Conservation (phyloP, 306 rosid species). For the Begonia loranthoides region DNA sequence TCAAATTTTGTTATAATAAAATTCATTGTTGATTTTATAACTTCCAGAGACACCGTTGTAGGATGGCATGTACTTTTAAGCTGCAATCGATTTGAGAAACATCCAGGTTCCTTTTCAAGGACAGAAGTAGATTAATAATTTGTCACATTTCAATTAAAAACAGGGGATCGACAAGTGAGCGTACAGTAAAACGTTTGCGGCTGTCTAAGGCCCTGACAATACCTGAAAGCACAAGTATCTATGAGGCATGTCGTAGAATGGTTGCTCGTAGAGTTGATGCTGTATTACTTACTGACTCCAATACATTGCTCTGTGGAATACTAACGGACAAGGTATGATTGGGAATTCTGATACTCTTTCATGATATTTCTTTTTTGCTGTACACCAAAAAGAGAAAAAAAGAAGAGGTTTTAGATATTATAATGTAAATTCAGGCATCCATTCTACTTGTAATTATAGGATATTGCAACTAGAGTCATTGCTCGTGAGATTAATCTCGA, state of each 20-base stretch:
- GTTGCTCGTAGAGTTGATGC: conserved; percentile 90
- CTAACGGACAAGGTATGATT: conserved; percentile 83
- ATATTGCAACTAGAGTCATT: conserved; percentile 75
- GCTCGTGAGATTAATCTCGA: conserved; percentile 60
- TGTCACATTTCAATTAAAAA: conserved; percentile 16
- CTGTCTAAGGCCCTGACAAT: conserved; percentile 85
- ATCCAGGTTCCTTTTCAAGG: too few relatives aligned
- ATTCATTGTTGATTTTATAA: not conserved
- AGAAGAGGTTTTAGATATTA: not conserved
- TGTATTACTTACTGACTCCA: conserved; percentile 73
- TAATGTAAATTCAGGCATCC: not conserved
- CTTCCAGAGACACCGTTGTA: not conserved
- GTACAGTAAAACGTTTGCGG: conserved; percentile 74
- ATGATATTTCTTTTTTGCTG: too few relatives aligned
- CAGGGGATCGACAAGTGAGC: conserved; percentile 68
- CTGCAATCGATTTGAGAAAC: not conserved
- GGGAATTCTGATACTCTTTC: not conserved
- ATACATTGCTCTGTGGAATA: conserved; percentile 93
- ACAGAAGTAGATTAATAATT: not conserved
- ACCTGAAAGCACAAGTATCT: conserved; percentile 66
- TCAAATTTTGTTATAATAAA: not conserved
- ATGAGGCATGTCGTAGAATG: conserved; percentile 90
- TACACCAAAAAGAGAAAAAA: too few relatives aligned
- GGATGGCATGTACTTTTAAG: not conserved
- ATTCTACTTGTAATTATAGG: conserved; percentile 35